phyloP scores from a whole-genome alignment of 202 grass and related monocot genomes.

The Zoysia matrella region DNA sequence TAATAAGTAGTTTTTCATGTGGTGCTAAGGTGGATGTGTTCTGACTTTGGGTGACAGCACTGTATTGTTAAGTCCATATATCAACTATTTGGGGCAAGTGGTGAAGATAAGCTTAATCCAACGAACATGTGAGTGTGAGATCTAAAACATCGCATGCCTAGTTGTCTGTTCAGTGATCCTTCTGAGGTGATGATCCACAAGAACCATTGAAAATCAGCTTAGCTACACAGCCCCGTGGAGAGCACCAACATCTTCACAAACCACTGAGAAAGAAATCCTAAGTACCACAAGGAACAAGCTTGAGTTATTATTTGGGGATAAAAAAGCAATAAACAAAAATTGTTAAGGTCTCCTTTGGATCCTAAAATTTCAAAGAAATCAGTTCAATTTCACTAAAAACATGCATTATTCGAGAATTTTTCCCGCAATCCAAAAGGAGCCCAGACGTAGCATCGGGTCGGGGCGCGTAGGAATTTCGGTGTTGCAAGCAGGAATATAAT shows the following conservation, averaged over 20 bases:
- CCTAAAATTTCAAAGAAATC: no score
- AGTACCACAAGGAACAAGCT: conserved; percentile 10
- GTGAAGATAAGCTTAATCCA: conserved; percentile 47
- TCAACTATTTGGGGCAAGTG: conserved; percentile 41
- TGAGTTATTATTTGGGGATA: background rate
- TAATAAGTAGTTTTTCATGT: conserved; percentile 20
- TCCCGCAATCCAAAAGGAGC: no score
- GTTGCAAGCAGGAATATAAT: conserved; percentile 58
- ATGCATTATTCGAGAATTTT: no score
- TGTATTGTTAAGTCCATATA: conserved; percentile 12
- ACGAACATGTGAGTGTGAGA: conserved; percentile 52
- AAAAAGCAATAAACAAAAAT: background rate
- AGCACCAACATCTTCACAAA: conserved; percentile 16
- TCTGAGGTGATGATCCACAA: conserved; percentile 49
- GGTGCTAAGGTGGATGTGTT: conserved; percentile 24
- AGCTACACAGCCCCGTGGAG: conserved; percentile 45
- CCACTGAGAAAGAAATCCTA: background rate
- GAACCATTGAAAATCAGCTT: conserved; percentile 46
- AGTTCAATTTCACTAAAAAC: no score
- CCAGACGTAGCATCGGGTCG: background rate
- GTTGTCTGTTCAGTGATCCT: conserved; percentile 55
- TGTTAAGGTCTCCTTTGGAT: no score
- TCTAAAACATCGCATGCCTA: conserved; percentile 56
- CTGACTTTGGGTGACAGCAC: conserved; percentile 45
- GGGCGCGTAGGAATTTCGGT: conserved; percentile 36